Evolutionary conservation across 2,329 filamentous ascomycete species (phyloP).

Genomic region (Colletotrichum navitas): DNA sequence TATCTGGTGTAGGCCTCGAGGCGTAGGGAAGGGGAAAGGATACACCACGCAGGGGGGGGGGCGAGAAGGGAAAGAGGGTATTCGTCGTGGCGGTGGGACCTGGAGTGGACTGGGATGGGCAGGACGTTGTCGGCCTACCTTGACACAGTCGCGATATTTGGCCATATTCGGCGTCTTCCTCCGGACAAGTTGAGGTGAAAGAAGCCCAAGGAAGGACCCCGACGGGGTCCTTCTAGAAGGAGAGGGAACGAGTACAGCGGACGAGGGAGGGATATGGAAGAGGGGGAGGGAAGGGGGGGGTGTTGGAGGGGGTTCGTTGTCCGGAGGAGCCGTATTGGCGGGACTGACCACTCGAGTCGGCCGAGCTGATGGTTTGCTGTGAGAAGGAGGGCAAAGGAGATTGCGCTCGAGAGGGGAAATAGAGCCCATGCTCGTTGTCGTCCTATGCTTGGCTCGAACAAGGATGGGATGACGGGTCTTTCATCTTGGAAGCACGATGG

Average conservation of each 20-base stretch:
- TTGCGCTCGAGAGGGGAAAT: background rate
- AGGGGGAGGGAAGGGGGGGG: background rate
- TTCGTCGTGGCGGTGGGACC: background rate
- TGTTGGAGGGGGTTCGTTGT: background rate
- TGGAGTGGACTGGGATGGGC: background rate
- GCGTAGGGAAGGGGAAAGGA: background rate
- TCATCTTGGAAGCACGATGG: background rate
- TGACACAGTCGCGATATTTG: background rate
- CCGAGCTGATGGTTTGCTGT: background rate
- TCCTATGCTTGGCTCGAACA: background rate
- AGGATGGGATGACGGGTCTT: background rate
- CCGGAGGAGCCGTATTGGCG: background rate
- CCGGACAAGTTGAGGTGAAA: background rate
- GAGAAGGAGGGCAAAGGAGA: background rate
- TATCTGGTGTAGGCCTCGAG: background rate
- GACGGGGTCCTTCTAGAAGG: background rate
- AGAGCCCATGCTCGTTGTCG: background rate
- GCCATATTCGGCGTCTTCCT: background rate
- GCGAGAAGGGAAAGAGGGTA: background rate
- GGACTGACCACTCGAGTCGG: background rate
- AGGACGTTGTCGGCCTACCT: background rate
- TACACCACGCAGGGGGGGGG: background rate
- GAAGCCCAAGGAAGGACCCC: background rate
- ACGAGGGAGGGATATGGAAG: background rate
- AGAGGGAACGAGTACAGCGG: background rate